These are phyloP conservation scores for Chaetomiaceae sp. DNA, from an alignment of 2,329 filamentous ascomycete genomes.

Conservation along the genomic window DNA sequence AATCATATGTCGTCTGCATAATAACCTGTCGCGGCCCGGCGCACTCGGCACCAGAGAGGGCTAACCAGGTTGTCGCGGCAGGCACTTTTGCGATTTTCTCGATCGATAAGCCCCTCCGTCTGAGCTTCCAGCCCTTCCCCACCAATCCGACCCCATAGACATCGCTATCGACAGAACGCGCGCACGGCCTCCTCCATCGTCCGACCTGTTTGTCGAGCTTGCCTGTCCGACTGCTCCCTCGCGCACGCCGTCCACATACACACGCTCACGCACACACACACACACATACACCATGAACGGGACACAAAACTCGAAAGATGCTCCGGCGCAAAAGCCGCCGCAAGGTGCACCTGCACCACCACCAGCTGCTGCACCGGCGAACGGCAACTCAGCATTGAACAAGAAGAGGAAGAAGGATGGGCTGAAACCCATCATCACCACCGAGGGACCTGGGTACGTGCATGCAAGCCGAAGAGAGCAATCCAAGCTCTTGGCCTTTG, in stretches of 20 bases:
- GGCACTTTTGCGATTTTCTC: conserved; percentile 8
- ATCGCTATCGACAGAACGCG: conserved; percentile 9
- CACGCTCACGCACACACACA: conserved; percentile 4
- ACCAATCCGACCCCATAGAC: conserved; percentile 7
- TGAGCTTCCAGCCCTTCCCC: conserved; percentile 6
- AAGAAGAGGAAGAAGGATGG: conserved; percentile 73
- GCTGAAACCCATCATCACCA: conserved; percentile 71
- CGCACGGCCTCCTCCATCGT: conserved; percentile 5
- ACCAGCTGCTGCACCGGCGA: conserved; percentile 15
- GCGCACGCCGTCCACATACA: conserved; percentile 2
- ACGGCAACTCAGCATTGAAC: conserved; percentile 29
- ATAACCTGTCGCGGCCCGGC: conserved; percentile 13
- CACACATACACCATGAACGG: conserved; percentile 24
- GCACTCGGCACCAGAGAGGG: conserved; percentile 17
- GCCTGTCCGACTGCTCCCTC: conserved; percentile 8
- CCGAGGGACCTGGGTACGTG: conserved; percentile 45
- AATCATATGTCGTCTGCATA: conserved; percentile 16
- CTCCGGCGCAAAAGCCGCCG: conserved; percentile 18
- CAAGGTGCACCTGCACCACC: conserved; percentile 14
- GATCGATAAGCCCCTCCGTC: conserved; percentile 4
- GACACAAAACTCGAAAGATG: conserved; percentile 21
- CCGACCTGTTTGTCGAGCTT: conserved; percentile 7
- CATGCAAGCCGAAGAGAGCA: conserved; percentile 13
- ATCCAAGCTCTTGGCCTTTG: conserved; percentile 9
- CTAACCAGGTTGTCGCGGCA: conserved; percentile 14